These are phyloP conservation scores for Coemansia sp. DNA, from an alignment of 192 early-diverging fungal species.

Conservation along the genomic window DNA sequence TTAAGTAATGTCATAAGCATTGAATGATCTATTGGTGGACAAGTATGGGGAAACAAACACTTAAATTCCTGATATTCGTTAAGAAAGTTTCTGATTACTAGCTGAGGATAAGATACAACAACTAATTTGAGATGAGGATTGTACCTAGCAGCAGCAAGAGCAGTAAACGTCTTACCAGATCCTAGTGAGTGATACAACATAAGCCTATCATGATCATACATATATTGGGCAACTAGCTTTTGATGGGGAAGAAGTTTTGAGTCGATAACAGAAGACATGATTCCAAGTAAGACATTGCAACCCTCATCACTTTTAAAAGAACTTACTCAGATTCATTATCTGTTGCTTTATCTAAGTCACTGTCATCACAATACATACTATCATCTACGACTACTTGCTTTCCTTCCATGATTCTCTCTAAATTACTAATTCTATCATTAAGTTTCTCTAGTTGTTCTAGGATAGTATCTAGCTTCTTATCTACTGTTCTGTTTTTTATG, in stretches of 20 bases:
- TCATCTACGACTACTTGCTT: too few relatives aligned
- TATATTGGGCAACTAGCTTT: conserved; percentile 16
- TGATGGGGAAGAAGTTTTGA: conserved; percentile 5
- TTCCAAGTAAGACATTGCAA: too few relatives aligned
- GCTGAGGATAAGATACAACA: conserved; percentile 4
- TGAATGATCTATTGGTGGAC: conserved; percentile 1
- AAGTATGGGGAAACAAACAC: conserved; percentile 18
- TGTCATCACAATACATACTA: too few relatives aligned
- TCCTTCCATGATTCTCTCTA: too few relatives aligned
- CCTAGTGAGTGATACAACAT: conserved; percentile 15
- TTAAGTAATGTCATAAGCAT: conserved; percentile 6
- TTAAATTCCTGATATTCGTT: conserved; percentile 16
- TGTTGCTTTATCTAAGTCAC: too few relatives aligned
- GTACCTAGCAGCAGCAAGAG: conserved; percentile 22
- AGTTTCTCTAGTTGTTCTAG: too few relatives aligned
- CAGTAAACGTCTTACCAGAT: conserved; percentile 24
- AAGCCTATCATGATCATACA: conserved; percentile 14
- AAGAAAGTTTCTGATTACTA: conserved; percentile 13
- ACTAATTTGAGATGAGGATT: conserved; percentile 12
- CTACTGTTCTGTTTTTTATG: too few relatives aligned
- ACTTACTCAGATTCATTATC: too few relatives aligned
- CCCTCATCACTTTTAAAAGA: too few relatives aligned
- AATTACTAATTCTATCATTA: too few relatives aligned
- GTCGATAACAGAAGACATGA: too few relatives aligned
- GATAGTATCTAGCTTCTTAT: too few relatives aligned